Conservation (phyloP, 352 stramenopile species). For the Thalassiosira mediterranea region DNA sequence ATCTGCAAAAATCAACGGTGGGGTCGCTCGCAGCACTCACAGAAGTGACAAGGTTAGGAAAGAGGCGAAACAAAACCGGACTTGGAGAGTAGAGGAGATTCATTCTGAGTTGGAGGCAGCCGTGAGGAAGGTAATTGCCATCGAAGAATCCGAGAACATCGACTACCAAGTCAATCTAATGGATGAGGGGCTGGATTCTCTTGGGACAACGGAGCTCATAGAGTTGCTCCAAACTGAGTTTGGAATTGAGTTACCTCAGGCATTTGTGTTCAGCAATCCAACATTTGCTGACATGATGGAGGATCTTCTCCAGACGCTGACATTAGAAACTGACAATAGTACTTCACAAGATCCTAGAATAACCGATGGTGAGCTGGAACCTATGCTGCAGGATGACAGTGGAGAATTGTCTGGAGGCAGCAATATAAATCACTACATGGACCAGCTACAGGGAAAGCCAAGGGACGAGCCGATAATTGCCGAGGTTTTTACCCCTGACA, state of each 20-base stretch:
- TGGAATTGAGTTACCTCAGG: not conserved
- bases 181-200: constrained; percentile 6
- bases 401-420: too few species aligned
- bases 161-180: not conserved
- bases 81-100: not conserved
- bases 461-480: not conserved
- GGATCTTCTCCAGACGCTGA: not conserved
- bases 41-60: too few species aligned
- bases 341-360: too few species aligned
- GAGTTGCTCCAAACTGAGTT: not conserved
- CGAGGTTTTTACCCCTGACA: not conserved
- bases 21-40: too few species aligned
- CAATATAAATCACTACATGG: too few species aligned
- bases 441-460: too few species aligned
- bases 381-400: too few species aligned
- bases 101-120: not conserved
- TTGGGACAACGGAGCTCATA: constrained; percentile 1
- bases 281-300: not conserved
- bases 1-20: too few species aligned
- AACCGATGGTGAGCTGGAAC: too few species aligned
- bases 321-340: not conserved
- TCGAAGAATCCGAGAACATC: constrained; percentile 8
- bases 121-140: constrained; percentile 4
- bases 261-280: not conserved
- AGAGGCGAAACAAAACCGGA: not conserved